Percentiles rank a stretch among this genome's conserved stretches.
Evolutionary conservation across 805 yeast species (phyloP).

Genomic region (Starmerella potacharoeniae): DNA sequence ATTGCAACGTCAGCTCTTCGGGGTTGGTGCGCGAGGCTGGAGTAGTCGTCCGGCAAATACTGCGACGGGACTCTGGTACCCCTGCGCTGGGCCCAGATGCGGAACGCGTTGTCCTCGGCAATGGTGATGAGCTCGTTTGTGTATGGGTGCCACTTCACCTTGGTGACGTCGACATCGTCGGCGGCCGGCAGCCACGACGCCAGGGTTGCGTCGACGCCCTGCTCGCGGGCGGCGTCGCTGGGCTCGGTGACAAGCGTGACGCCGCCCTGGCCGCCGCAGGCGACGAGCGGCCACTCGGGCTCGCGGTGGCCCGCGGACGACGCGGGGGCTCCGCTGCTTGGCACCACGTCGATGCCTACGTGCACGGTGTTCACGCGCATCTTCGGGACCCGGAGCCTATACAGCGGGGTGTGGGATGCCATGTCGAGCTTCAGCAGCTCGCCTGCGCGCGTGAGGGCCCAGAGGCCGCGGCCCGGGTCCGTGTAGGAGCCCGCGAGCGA

Average conservation of each 20-base stretch:
- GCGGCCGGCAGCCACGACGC: not conserved
- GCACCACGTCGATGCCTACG: slow-evolving; percentile 5
- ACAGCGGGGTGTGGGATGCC: not conserved
- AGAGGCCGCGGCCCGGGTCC: slow-evolving; percentile 11
- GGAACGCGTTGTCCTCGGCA: not conserved
- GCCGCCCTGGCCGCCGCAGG: slow-evolving; percentile 17
- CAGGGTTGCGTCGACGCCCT: not conserved
- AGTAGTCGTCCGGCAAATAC: not conserved
- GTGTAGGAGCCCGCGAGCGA: not conserved
- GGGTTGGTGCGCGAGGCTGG: not conserved
- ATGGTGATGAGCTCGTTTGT: slow-evolving; percentile 1
- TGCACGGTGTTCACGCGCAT: not conserved
- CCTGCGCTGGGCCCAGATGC: not conserved
- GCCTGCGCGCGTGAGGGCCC: slow-evolving; percentile 20
- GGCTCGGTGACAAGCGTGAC: slow-evolving; percentile 16
- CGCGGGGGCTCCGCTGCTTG: not conserved
- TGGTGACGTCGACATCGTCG: not conserved
- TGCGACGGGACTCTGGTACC: not conserved
- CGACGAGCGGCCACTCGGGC: slow-evolving; percentile 11
- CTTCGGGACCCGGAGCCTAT: not conserved
- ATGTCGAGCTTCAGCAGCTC: slow-evolving; percentile 10
- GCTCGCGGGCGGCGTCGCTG: not conserved
- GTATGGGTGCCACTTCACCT: slow-evolving; percentile 12
- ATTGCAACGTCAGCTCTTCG: not conserved
- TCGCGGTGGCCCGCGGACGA: not conserved